These are phyloP conservation scores for Aegilops bicornis DNA, from an alignment of 176 grass and related monocot species.

Conservation along the genomic window DNA sequence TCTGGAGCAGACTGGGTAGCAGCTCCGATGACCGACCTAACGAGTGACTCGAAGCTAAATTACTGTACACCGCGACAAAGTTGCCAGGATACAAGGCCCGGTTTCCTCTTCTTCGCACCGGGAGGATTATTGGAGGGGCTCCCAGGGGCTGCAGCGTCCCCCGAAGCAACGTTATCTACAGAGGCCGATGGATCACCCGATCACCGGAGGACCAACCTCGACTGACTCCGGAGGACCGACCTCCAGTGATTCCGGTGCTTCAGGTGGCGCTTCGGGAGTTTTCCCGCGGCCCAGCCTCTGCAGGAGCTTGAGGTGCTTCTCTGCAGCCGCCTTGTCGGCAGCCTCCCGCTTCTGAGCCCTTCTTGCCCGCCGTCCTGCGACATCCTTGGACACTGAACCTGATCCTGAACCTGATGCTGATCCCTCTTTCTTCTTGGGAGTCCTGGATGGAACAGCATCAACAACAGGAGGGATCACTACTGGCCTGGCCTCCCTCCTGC, in stretches of 20 bases:
- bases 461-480: conserved; percentile 17
- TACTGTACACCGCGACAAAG: conserved; percentile 43
- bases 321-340: conserved; percentile 78
- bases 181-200: neutral
- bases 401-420: conserved; percentile 40
- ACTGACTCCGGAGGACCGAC: neutral
- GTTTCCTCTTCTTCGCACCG: conserved; percentile 8
- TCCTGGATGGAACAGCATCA: conserved; percentile 49
- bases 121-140: conserved; percentile 42
- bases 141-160: conserved; percentile 27
- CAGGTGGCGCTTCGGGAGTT: conserved; percentile 46
- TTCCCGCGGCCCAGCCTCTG: conserved; percentile 72
- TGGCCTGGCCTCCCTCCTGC: conserved; percentile 80
- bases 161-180: conserved; percentile 33
- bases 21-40: conserved; percentile 16
- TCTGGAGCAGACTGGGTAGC: conserved; percentile 1
- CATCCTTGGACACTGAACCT: conserved; percentile 56
- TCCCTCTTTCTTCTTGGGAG: conserved; percentile 65
- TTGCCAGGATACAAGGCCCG: conserved; percentile 40
- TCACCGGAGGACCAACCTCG: conserved; percentile 47
- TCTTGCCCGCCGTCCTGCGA: conserved; percentile 75
- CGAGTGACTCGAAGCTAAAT: conserved; percentile 13
- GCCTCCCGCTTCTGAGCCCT: conserved; percentile 94
- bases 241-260: conserved; percentile 32
- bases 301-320: conserved; percentile 78